Evolutionary conservation across 768 basidiomycete genomes (phyloP), one percentile per base, ranked within the genome.

Genomic region (Lentinula edodes): DNA sequence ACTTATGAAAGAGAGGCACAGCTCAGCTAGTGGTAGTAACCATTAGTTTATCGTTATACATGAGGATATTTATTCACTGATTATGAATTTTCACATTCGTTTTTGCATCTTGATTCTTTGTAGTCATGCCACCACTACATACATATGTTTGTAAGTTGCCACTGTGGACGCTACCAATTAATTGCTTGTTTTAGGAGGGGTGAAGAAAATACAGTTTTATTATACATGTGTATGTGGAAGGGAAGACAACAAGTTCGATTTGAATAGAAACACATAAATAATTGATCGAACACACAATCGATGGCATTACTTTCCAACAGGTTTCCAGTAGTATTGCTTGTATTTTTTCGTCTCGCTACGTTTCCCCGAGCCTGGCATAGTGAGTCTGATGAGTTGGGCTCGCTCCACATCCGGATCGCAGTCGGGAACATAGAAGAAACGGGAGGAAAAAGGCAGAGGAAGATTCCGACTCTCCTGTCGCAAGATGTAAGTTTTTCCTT

Each of bases 311-410:
- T 88, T 91, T 35, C 75, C 86, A 62, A 92, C 72, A 8, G 90
- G 90, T 34, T 80, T 79, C 75, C 86, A 92, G 73, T 92, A 93
- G 74, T 93, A 93, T 70, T 90, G 88, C 71, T 92, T 92, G 63
- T 87, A 89, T 74, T 90, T 88, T 80, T 88, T 91, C 70, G 89
- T 92, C 73, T 84, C 88, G 52, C 75, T 85, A 58, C 90, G 75
- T 73, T 91, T 92, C 59, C 79, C 88, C 20, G 85, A 81, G 13
- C 88, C 83, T 1, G 88, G 88, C 88, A 90, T 89, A 78, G 90
- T 84, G 63, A 83, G 85, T 67, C 77, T 72, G 60, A 91, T 82
- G 62, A 90, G 71, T 65, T 76, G 70, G 35, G 89, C 89, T n/a
- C 89, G 79, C 60, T 90, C 89, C 65, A 77, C 76, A 68, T 91